Percentiles rank a stretch among this genome's conserved stretches.
Evolutionary conservation across 2,329 filamentous ascomycete species (phyloP).

Genomic region (Clarireedia hainanense): DNA sequence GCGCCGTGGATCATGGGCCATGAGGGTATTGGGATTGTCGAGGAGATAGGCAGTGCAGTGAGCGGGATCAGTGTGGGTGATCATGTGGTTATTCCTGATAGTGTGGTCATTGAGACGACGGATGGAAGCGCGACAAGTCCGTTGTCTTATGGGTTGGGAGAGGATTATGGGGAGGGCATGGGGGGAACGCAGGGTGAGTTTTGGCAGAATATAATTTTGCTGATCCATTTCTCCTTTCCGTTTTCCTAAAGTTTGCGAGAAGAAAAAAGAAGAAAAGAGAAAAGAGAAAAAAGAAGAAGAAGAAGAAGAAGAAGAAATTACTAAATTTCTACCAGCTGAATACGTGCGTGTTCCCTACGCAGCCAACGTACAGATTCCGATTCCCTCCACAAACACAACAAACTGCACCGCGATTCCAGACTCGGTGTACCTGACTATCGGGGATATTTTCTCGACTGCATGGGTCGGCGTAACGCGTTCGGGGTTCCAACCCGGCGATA

Average conservation of each 20-base stretch:
- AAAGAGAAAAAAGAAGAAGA: too few species aligned
- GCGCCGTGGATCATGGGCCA: conserved; percentile 46
- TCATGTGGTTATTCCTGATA: conserved; percentile 76
- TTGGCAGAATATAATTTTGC: too few species aligned
- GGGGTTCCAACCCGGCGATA: conserved; percentile 53
- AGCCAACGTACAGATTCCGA: conserved; percentile 20
- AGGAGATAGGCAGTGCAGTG: conserved; percentile 59
- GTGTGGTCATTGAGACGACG: conserved; percentile 41
- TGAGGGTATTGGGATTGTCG: conserved; percentile 75
- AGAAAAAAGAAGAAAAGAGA: too few species aligned
- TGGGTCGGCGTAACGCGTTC: conserved; percentile 51
- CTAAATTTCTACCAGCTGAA: conserved; percentile 46
- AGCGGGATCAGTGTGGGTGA: conserved; percentile 66
- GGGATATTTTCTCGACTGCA: conserved; percentile 43
- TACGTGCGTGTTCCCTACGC: conserved; percentile 58
- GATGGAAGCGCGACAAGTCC: conserved; percentile 57
- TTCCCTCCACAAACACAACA: too few species aligned
- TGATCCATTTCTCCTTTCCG: too few species aligned
- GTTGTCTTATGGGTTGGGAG: too few species aligned
- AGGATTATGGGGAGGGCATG: too few species aligned
- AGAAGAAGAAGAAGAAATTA: too few species aligned
- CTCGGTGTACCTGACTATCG: conserved; percentile 48
- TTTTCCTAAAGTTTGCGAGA: too few species aligned
- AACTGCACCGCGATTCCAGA: conserved; percentile 33
- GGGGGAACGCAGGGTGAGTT: too few species aligned